Percentiles rank a stretch among this genome's conserved stretches.
Conservation (phyloP, 352 stramenopile species). For the Blastocystis sp. region DNA sequence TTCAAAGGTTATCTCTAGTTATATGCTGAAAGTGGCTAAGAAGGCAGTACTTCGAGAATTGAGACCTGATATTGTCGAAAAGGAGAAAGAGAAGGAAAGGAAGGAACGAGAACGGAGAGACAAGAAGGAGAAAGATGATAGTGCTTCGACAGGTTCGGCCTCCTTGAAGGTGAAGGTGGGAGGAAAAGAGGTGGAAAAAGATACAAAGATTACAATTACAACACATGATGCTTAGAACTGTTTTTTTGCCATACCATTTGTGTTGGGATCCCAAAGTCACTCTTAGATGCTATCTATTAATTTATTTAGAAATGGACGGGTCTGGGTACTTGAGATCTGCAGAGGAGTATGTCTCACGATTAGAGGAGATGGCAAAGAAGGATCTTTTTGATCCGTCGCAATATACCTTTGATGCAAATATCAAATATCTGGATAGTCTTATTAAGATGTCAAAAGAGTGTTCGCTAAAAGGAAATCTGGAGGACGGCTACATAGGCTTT, state of each 20-base stretch:
- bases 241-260: too few species aligned
- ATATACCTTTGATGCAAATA: slow-evolving; percentile 33
- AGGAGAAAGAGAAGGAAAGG: slow-evolving; percentile 31
- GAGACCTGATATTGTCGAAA: slow-evolving; percentile 7
- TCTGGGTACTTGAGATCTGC: background rate
- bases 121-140: background rate
- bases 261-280: too few species aligned
- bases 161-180: slow-evolving; percentile 33
- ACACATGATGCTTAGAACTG: background rate
- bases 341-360: slow-evolving; percentile 27
- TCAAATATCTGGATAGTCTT: slow-evolving; percentile 36
- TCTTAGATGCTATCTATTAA: background rate
- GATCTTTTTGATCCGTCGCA: slow-evolving; percentile 39
- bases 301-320: background rate
- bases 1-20: background rate
- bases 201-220: background rate
- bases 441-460: slow-evolving; percentile 21
- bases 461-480: background rate
- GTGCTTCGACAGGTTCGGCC: background rate
- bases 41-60: slow-evolving; percentile 43
- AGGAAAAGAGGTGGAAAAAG: slow-evolving; percentile 1
- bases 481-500: slow-evolving; percentile 52
- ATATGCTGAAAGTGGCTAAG: slow-evolving; percentile 49
- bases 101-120: background rate
- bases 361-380: slow-evolving; percentile 31